A percentile compares a stretch with the other conserved stretches of the same genome.
These are phyloP conservation scores for Neophaeococcomyces aloes DNA, from an alignment of 2,329 filamentous ascomycete species.

Conservation along the genomic window DNA sequence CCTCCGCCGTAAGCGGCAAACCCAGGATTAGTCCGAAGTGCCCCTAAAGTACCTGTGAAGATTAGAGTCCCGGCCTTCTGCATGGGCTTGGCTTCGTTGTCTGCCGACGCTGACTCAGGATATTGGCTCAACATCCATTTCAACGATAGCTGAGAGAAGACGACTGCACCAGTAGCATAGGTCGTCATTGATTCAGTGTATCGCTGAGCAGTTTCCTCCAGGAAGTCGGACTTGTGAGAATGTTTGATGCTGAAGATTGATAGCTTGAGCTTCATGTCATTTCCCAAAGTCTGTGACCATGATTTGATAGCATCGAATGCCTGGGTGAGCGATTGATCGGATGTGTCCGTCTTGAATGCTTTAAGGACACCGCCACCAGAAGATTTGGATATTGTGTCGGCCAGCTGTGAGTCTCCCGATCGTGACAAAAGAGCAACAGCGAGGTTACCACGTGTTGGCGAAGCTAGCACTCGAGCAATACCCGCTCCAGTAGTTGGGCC, in stretches of 20 bases:
- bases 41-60: slow-evolving; percentile 47
- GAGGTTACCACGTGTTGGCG: slow-evolving; percentile 40
- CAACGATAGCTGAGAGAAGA: slow-evolving; percentile 44
- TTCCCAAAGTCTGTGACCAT: slow-evolving; percentile 10
- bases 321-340: slow-evolving; percentile 36
- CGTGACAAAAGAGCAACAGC: slow-evolving; percentile 46
- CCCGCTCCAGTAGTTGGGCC: slow-evolving; percentile 41
- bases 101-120: slow-evolving; percentile 29
- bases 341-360: slow-evolving; percentile 43
- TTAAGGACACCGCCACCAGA: slow-evolving; percentile 37
- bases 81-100: slow-evolving; percentile 31
- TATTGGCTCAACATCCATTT: slow-evolving; percentile 25
- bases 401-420: slow-evolving; percentile 35
- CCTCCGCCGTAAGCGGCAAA: slow-evolving; percentile 47
- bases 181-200: slow-evolving; percentile 40
- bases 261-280: slow-evolving; percentile 40
- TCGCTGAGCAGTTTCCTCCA: slow-evolving; percentile 43
- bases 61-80: slow-evolving; percentile 50
- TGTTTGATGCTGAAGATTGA: slow-evolving; percentile 50
- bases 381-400: slow-evolving; percentile 38
- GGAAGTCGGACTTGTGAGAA: slow-evolving; percentile 44
- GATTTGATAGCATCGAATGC: slow-evolving; percentile 39
- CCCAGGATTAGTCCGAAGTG: slow-evolving; percentile 43
- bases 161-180: slow-evolving; percentile 47
- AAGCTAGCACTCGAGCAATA: slow-evolving; percentile 23